Conservation (phyloP, 1,284 basidiomycete species). For the Ceratobasidium theobromae region DNA sequence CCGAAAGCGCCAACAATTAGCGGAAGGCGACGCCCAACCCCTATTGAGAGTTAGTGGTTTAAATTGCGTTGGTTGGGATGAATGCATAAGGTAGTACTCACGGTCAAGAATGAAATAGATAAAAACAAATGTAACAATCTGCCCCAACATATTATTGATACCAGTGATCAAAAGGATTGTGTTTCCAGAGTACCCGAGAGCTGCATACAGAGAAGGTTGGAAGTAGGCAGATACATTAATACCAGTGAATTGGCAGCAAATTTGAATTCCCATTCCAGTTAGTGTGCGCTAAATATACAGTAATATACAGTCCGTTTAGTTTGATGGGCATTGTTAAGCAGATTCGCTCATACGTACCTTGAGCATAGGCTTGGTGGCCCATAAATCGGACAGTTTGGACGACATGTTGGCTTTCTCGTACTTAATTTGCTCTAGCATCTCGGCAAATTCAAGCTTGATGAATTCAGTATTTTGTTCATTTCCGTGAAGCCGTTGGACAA, state of each 20-base stretch:
- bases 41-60: conserved; percentile 15
- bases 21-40: conserved; percentile 25
- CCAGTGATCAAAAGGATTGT: conserved; percentile 40
- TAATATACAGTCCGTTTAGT: conserved; percentile 4
- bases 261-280: conserved; percentile 37
- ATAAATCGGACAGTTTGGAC: conserved; percentile 29
- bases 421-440: conserved; percentile 38
- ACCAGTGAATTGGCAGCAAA: conserved; percentile 43
- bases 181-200: conserved; percentile 39
- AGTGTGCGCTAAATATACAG: conserved; percentile 36
- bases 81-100: neutral
- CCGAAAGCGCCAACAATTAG: conserved; percentile 26
- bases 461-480: conserved; percentile 35
- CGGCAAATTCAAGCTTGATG: conserved; percentile 38
- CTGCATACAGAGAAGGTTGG: conserved; percentile 41
- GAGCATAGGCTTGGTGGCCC: conserved; percentile 33
- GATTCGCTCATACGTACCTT: no score
- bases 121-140: conserved; percentile 40
- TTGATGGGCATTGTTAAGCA: no score
- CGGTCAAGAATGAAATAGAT: conserved; percentile 36
- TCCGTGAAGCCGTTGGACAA: conserved; percentile 38
- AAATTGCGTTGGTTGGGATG: conserved; percentile 1
- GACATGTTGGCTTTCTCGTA: conserved; percentile 32
- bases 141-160: conserved; percentile 40
- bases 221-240: conserved; percentile 43